Evolutionary conservation across 345 rosid species (phyloP), one percentile per base, ranked within the genome.

Genomic region (Rhizophora mangle): DNA sequence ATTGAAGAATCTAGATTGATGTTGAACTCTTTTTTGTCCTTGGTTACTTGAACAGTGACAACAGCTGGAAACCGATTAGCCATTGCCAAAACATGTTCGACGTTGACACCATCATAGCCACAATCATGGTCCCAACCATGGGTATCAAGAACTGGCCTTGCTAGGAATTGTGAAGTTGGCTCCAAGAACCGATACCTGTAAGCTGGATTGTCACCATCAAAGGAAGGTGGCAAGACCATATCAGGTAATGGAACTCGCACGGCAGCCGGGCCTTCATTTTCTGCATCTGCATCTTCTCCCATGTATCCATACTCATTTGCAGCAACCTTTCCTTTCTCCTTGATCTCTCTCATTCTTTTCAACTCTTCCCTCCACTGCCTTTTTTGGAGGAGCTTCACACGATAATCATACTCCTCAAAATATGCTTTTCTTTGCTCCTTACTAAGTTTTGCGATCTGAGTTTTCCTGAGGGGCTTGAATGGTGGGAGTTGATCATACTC

Each of bases 111-210:
- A 39, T 94, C 98, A 71, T 94, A 91, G 31, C 98, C 97, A 77
- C 93, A 89, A 74, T 94, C 98, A 86, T 94, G 97, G 81, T 94
- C 98, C 98, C 98, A 94, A 52, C 97, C 92, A 74, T 94, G 95
- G 63, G 91, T 83, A 80, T 94, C 97, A 70, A 91, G 74, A 36
- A 94, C 96, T 11, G 98, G 96, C 90, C 97, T 85, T 18, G 91
- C 90, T 69, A 94, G 63, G 65, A 94, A 85, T 85, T 88, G 96
- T 16, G 96, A 88, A 73, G 87, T 86, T 56, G 93, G 95, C 67
- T 94, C 96, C 85, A 94, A 81, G 69, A 88, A 89, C 24, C 97
- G 89, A 78, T 91, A 94, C 88, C 97, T 84, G 81, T 82, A 89
- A 73, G 89, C 91, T 32, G 95, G 93, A 81, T 85, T 91, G 76